Conservation (phyloP, 1,284 basidiomycete species). For the Microbotryum saponariae region DNA sequence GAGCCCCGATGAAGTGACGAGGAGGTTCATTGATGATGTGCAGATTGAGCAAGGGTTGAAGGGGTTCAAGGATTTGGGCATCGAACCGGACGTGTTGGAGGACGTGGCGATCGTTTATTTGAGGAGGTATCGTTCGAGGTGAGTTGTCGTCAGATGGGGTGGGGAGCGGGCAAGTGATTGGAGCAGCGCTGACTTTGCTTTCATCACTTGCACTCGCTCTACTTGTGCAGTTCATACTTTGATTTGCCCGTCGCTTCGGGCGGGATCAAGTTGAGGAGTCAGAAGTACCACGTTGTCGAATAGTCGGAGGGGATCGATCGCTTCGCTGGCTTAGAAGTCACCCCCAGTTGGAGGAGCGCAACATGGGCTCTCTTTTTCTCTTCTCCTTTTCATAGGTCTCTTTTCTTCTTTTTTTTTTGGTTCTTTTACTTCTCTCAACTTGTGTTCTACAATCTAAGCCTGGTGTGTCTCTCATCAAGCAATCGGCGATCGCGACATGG, state of each 20-base stretch:
- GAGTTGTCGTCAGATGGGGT: not conserved
- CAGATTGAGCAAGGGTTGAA: constrained; percentile 51
- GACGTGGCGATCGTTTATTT: constrained; percentile 84
- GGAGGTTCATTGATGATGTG: constrained; percentile 77
- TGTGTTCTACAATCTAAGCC: no score
- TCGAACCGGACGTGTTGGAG: constrained; percentile 75
- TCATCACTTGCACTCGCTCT: no score
- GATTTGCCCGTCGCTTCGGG: constrained; percentile 45
- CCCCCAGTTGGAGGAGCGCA: no score
- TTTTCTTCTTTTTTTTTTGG: no score
- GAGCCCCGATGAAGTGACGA: constrained; percentile 80
- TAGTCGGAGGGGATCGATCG: constrained; percentile 30
- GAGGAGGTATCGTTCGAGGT: constrained; percentile 62
- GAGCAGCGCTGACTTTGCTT: no score
- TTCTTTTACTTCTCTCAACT: no score
- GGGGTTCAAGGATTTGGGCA: constrained; percentile 49
- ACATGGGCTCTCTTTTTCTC: no score
- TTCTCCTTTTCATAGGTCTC: no score
- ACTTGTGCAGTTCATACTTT: constrained; percentile 38
- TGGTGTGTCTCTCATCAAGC: no score
- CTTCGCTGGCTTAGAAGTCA: no score
- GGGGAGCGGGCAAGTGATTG: no score
- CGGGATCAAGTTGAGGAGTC: constrained; percentile 41
- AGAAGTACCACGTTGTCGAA: constrained; percentile 46
- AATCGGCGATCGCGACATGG: no score